These are phyloP conservation scores for Mytilinidion resinicola DNA, from an alignment of 495 filamentous ascomycete genomes.

Conservation along the genomic window DNA sequence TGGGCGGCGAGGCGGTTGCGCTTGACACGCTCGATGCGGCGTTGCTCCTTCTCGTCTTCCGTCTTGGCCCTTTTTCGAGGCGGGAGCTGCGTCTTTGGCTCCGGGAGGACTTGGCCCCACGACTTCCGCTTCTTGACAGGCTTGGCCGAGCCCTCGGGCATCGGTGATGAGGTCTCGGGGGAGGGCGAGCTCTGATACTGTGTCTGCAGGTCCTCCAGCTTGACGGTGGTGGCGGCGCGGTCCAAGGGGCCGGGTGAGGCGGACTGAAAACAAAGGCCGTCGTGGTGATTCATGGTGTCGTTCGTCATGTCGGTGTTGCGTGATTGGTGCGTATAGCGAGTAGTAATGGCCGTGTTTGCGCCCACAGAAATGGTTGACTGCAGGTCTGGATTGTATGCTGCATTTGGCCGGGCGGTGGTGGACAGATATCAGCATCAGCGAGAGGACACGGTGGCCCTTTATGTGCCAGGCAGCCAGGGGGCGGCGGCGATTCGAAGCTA, in stretches of 20 bases:
- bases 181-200: neutral
- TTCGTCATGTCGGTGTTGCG: conserved; percentile 9
- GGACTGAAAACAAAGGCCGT: conserved; percentile 1
- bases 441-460: conserved; percentile 15
- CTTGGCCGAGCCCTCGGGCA: conserved; percentile 39
- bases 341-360: neutral
- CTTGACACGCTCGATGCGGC: conserved; percentile 92
- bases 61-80: conserved; percentile 98
- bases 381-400: neutral
- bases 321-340: neutral
- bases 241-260: conserved; percentile 7
- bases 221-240: conserved; percentile 22
- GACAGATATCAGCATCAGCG: neutral
- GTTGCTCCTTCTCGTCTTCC: conserved; percentile 94
- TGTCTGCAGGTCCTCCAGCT: conserved; percentile 26
- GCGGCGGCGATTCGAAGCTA: neutral
- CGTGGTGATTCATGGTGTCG: conserved; percentile 3
- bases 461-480: conserved; percentile 18
- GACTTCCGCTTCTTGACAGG: conserved; percentile 94
- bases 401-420: conserved; percentile 16
- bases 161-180: neutral
- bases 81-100: conserved; percentile 93
- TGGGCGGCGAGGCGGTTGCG: conserved; percentile 93
- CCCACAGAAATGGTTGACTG: conserved; percentile 13
- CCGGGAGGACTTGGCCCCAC: conserved; percentile 95